Conservation (phyloP, 2,329 filamentous ascomycete genomes). For the Penicillium decumbens region DNA sequence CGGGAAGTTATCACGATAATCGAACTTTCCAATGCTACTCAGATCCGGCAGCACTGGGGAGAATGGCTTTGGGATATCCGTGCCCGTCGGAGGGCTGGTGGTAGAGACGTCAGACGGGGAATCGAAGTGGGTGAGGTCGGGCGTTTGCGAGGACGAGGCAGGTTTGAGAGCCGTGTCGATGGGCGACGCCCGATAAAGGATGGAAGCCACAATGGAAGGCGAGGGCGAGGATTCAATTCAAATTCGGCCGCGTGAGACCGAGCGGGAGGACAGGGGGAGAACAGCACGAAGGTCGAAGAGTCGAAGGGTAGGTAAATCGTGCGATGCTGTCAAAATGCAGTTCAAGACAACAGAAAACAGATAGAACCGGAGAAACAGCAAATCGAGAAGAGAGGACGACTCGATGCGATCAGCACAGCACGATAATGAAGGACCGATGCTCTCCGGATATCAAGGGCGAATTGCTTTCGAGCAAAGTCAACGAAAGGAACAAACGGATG, state of each 20-base stretch:
- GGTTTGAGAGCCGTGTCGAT: conserved; percentile 48
- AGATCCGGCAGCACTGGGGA: conserved; percentile 35
- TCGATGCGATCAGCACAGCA: background rate
- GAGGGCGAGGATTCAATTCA: conserved; percentile 39
- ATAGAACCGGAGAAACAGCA: background rate
- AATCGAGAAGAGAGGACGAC: background rate
- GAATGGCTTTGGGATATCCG: conserved; percentile 48
- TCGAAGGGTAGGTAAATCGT: background rate
- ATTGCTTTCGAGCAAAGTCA: background rate
- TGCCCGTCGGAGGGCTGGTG: conserved; percentile 43
- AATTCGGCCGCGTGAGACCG: conserved; percentile 33
- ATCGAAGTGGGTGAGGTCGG: conserved; percentile 37
- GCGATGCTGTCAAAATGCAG: background rate
- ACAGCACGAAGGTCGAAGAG: background rate
- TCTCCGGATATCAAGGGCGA: background rate
- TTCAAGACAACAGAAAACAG: background rate
- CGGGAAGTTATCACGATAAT: conserved; percentile 25
- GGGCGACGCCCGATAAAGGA: conserved; percentile 57
- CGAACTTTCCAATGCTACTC: conserved; percentile 29
- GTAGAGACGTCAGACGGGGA: conserved; percentile 45
- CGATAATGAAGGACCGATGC: background rate
- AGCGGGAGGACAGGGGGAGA: conserved; percentile 21
- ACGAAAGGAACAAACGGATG: background rate
- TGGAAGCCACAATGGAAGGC: conserved; percentile 57
- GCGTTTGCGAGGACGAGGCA: conserved; percentile 41